These are phyloP conservation scores for Wallacemonas sp. DNA, from an alignment of 208 protist genomes.

Conservation along the genomic window DNA sequence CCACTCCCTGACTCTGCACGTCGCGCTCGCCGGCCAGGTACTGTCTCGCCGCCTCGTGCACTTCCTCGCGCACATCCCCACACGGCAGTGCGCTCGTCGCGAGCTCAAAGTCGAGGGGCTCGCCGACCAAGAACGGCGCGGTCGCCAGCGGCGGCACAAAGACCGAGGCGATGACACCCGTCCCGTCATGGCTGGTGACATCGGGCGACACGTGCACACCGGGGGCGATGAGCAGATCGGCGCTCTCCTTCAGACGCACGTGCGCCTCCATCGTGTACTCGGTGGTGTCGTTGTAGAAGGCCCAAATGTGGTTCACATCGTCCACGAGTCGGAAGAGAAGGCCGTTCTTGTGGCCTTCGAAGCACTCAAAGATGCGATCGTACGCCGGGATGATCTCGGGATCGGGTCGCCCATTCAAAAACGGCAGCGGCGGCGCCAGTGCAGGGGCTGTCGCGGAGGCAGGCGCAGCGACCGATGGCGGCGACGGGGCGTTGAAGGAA, in stretches of 20 bases:
- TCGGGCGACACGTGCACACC: slow-evolving; percentile 26
- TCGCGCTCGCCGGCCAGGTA: too few species aligned
- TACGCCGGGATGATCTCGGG: slow-evolving; percentile 47
- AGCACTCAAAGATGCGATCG: slow-evolving; percentile 62
- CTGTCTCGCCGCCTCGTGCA: slow-evolving; percentile 8
- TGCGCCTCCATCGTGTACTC: slow-evolving; percentile 71
- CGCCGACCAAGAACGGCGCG: slow-evolving; percentile 57
- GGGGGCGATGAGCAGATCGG: slow-evolving; percentile 33
- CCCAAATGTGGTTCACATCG: slow-evolving; percentile 61
- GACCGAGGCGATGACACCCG: slow-evolving; percentile 49
- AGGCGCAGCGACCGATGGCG: not conserved
- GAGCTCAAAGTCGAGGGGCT: slow-evolving; percentile 51
- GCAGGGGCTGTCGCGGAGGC: not conserved
- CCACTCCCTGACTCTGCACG: too few species aligned
- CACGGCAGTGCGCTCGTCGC: slow-evolving; percentile 49
- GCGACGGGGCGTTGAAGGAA: too few species aligned
- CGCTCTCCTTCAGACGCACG: slow-evolving; percentile 38
- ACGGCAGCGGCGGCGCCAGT: slow-evolving; percentile 26
- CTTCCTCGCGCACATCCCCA: not conserved
- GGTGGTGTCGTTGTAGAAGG: slow-evolving; percentile 86
- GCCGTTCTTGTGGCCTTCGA: slow-evolving; percentile 76
- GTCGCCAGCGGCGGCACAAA: slow-evolving; percentile 63
- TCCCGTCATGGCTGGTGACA: slow-evolving; percentile 9
- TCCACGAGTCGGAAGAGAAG: slow-evolving; percentile 86
- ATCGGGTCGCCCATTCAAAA: slow-evolving; percentile 64